phyloP scores from a whole-genome alignment of 2,329 filamentous ascomycete species.

The Westerdykella aurantiaca region DNA sequence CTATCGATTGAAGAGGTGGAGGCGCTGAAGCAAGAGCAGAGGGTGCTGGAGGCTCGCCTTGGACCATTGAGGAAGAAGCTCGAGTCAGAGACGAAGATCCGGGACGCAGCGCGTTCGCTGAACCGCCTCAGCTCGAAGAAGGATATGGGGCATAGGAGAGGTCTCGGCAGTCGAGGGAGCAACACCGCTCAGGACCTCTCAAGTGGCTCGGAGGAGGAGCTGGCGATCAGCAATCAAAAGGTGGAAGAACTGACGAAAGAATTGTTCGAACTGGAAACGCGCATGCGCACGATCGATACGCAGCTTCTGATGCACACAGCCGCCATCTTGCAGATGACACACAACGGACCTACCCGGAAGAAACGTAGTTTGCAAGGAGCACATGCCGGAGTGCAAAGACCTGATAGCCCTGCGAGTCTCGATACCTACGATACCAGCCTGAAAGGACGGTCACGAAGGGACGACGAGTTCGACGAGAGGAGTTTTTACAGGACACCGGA shows the following conservation, averaged over 20 bases:
- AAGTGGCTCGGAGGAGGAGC: slow-evolving; percentile 64
- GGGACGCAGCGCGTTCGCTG: slow-evolving; percentile 85
- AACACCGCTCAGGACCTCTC: slow-evolving; percentile 38
- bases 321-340: slow-evolving; percentile 83
- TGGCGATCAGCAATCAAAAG: slow-evolving; percentile 66
- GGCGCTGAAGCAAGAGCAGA: slow-evolving; percentile 78
- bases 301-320: slow-evolving; percentile 84
- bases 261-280: slow-evolving; percentile 72
- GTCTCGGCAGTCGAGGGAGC: slow-evolving; percentile 46
- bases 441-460: slow-evolving; percentile 48
- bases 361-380: slow-evolving; percentile 40
- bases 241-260: slow-evolving; percentile 81
- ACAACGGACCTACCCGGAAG: slow-evolving; percentile 64
- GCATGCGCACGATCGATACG: slow-evolving; percentile 65
- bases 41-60: slow-evolving; percentile 66
- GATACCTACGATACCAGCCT: slow-evolving; percentile 59
- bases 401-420: slow-evolving; percentile 70
- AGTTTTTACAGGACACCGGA: slow-evolving; percentile 68
- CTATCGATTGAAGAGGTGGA: slow-evolving; percentile 90
- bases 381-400: slow-evolving; percentile 42
- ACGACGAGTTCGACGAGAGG: slow-evolving; percentile 68
- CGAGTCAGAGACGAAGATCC: slow-evolving; percentile 84
- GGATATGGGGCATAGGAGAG: slow-evolving; percentile 43
- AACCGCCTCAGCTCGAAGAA: slow-evolving; percentile 69
- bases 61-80: slow-evolving; percentile 78